Evolutionary conservation across 1,139 yeast genomes (phyloP).

Genomic region (Sugiyamaella pinicola): DNA sequence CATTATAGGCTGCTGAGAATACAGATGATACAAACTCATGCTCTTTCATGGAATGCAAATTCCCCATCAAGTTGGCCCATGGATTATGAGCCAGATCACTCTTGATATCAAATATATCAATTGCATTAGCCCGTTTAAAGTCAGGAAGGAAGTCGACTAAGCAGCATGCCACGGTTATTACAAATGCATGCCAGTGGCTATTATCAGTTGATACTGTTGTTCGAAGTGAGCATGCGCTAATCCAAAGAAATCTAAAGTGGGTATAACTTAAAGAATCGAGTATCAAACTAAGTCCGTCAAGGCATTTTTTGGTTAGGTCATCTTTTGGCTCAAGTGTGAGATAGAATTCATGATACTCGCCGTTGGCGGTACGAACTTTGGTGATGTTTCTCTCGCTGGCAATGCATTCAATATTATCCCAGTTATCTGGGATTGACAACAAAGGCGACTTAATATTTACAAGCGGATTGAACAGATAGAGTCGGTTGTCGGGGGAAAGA

Average conservation of each 20-base stretch:
- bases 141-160: slow-evolving; percentile 24
- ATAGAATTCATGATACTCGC: slow-evolving; percentile 42
- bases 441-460: slow-evolving; percentile 55
- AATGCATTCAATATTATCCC: slow-evolving; percentile 21
- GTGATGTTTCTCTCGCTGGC: slow-evolving; percentile 26
- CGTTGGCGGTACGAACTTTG: slow-evolving; percentile 27
- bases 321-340: slow-evolving; percentile 54
- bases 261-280: slow-evolving; percentile 62
- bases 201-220: slow-evolving; percentile 45
- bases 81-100: neutral
- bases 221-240: slow-evolving; percentile 49
- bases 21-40: neutral
- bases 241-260: slow-evolving; percentile 64
- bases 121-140: neutral
- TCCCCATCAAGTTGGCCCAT: neutral
- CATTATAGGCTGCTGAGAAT: slow-evolving; percentile 18
- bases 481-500: slow-evolving; percentile 37
- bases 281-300: slow-evolving; percentile 44
- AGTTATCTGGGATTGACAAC: slow-evolving; percentile 26
- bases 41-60: neutral
- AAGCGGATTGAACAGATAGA: slow-evolving; percentile 66
- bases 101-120: neutral
- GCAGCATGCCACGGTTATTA: slow-evolving; percentile 49
- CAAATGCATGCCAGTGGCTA: slow-evolving; percentile 67
- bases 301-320: slow-evolving; percentile 46